These are phyloP conservation scores for Rhodotorula sp. DNA, from an alignment of 1,284 basidiomycete species.

Conservation along the genomic window DNA sequence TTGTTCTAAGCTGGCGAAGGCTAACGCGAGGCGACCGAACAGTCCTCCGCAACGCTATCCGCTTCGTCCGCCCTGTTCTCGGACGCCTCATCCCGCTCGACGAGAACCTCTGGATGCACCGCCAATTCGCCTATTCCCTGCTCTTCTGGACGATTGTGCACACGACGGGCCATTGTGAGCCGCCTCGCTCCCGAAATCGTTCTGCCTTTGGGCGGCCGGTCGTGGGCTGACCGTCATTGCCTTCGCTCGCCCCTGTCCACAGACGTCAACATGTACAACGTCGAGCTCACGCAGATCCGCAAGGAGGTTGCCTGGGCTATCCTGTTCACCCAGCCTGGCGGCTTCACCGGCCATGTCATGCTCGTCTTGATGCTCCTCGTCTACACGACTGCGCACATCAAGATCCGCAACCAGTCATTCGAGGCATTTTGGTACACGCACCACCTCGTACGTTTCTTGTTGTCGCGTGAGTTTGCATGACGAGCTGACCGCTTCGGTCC, in stretches of 20 bases:
- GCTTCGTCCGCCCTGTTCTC: slow-evolving; percentile 64
- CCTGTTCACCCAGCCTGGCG: slow-evolving; percentile 70
- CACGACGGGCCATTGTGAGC: slow-evolving; percentile 70
- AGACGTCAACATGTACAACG: slow-evolving; percentile 82
- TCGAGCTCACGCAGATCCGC: slow-evolving; percentile 62
- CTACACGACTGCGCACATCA: slow-evolving; percentile 63
- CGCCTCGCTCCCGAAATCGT: too few species aligned
- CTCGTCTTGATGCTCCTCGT: slow-evolving; percentile 75
- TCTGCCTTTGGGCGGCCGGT: background rate
- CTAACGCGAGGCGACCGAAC: background rate
- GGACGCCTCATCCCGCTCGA: slow-evolving; percentile 77
- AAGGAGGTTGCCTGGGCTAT: slow-evolving; percentile 70
- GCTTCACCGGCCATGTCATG: slow-evolving; percentile 77
- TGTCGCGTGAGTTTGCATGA: background rate
- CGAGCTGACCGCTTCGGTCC: background rate
- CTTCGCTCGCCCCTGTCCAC: background rate
- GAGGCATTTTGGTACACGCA: slow-evolving; percentile 93
- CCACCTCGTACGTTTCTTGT: slow-evolving; percentile 67
- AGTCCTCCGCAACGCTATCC: slow-evolving; percentile 77
- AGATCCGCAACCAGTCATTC: slow-evolving; percentile 78
- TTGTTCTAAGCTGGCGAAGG: background rate
- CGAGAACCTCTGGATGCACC: slow-evolving; percentile 83
- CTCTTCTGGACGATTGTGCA: slow-evolving; percentile 71
- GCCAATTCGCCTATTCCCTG: slow-evolving; percentile 78
- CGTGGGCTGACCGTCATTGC: background rate